phyloP scores from a whole-genome alignment of 192 early-diverging fungal genomes.

The Backusella parvicylindrica region DNA sequence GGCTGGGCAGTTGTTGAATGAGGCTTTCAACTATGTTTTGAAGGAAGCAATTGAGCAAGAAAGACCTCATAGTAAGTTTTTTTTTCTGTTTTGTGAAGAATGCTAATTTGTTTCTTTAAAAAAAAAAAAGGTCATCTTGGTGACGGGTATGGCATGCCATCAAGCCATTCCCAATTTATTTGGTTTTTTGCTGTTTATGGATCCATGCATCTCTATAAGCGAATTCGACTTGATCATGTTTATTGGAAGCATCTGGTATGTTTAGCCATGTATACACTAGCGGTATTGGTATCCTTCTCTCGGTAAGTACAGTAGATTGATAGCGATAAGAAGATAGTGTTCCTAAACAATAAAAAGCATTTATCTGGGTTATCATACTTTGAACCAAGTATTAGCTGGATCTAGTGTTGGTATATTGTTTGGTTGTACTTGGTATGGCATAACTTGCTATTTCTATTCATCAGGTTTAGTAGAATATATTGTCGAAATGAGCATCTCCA shows the following conservation, averaged over 20 bases:
- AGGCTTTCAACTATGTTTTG: constrained; percentile 55
- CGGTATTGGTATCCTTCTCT: constrained; percentile 24
- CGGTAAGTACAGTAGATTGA: constrained; percentile 20
- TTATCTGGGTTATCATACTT: constrained; percentile 71
- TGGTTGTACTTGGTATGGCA: constrained; percentile 55
- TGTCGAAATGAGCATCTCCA: constrained; percentile 33
- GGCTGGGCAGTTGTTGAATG: constrained; percentile 68
- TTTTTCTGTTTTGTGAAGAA: neutral
- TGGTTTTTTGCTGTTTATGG: constrained; percentile 65
- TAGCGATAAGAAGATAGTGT: too few relatives aligned
- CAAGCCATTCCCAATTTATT: constrained; percentile 79
- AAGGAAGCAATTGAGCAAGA: constrained; percentile 60
- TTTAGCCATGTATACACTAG: constrained; percentile 12
- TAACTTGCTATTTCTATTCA: constrained; percentile 34
- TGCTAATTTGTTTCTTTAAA: neutral
- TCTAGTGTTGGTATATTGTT: constrained; percentile 49
- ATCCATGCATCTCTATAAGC: constrained; percentile 46
- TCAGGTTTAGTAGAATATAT: constrained; percentile 39
- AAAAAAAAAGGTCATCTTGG: constrained; percentile 55
- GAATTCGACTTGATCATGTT: constrained; percentile 25
- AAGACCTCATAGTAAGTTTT: constrained; percentile 57
- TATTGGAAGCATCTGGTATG: constrained; percentile 12
- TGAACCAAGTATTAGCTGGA: constrained; percentile 69
- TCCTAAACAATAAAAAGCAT: constrained; percentile 39
- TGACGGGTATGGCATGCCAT: constrained; percentile 83